These are phyloP conservation scores for Taiozyma onychis DNA, from an alignment of 1,139 yeast genomes.

Conservation along the genomic window DNA sequence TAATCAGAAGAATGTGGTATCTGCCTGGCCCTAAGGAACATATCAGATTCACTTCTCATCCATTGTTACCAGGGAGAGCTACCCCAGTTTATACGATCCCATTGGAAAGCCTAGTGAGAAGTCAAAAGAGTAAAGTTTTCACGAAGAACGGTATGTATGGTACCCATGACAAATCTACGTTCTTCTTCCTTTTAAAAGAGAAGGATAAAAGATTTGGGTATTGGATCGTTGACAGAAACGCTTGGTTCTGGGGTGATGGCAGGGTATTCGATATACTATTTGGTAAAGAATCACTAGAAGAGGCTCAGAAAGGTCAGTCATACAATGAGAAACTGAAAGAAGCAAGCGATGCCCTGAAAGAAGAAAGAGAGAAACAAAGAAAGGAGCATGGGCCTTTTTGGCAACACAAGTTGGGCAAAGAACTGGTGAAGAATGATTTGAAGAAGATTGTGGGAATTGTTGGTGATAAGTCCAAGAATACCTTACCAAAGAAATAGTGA, in stretches of 20 bases:
- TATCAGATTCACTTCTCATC: constrained; percentile 66
- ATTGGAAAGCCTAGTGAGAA: constrained; percentile 46
- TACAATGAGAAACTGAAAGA: constrained; percentile 42
- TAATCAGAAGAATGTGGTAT: constrained; percentile 72
- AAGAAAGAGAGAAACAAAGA: constrained; percentile 13
- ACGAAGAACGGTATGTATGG: constrained; percentile 87
- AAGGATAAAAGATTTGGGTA: constrained; percentile 41
- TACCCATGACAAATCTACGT: constrained; percentile 67
- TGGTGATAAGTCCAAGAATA: constrained; percentile 4
- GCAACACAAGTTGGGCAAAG: constrained; percentile 18
- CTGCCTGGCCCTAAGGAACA: constrained; percentile 52
- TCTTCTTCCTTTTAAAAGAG: constrained; percentile 69
- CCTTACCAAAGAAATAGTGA: constrained; percentile 1
- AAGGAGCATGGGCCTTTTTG: constrained; percentile 17
- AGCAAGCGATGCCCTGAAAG: constrained; percentile 15
- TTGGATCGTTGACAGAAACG: constrained; percentile 79
- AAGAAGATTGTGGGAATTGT: constrained; percentile 15
- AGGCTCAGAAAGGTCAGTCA: constrained; percentile 71
- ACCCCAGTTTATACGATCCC: constrained; percentile 74
- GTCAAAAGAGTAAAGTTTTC: constrained; percentile 64
- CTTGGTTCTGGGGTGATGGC: constrained; percentile 91
- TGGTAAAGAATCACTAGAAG: constrained; percentile 71
- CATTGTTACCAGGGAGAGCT: constrained; percentile 67
- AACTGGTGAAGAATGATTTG: constrained; percentile 16
- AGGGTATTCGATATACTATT: constrained; percentile 74